Evolutionary conservation across 2,329 filamentous ascomycete species (phyloP), one percentile per base, ranked within the genome.

Genomic region (Colletotrichum paranaense): DNA sequence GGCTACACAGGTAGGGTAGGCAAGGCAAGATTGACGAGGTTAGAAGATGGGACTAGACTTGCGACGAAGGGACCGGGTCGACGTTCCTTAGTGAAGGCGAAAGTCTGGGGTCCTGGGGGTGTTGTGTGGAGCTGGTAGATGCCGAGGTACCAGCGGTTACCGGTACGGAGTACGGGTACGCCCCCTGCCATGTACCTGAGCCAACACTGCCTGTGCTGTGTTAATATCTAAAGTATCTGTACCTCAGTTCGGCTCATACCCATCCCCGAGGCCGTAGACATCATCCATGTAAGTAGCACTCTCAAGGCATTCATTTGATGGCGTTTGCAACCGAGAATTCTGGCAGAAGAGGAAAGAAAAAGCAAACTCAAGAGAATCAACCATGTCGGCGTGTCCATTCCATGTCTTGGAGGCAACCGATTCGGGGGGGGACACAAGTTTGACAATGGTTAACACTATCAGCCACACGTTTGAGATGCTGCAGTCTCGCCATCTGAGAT

Each of bases 71-170:
- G 38, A 19, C 16, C 38, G 6, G 38, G 38, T 42, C 16, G 30
- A 32, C 30, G 30, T 8, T 30, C 7, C 1, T 30, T 32, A 32
- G 30, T 42, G 1, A 19, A 8, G 38, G 38, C 1, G 38, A 42
- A 26, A 42, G 32, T 56, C 32, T 65, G 55, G 67, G 42, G 46
- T 72, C 57, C 58, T 55, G 62, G 67, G 49, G 35, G 46, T 28
- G 58, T 53, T 30, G 19, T 53, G 26, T 63, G 60, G 60, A 35
- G 38, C 38, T 64, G 49, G 71, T 35, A 70, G 46, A 73, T 70
- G 67, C 71, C 71, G 71, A 73, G 71, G 71, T 73, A 53, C 67
- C 67, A 62, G 55, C 49, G 62, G 62, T 38, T 64, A 64, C 49
- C 46, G 62, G 62, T 14, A 64, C 52, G 28, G 22, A 35, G 57